Base-by-base conservation (phyloP, 805 yeast species). In the Teunomyces pallodes region DNA sequence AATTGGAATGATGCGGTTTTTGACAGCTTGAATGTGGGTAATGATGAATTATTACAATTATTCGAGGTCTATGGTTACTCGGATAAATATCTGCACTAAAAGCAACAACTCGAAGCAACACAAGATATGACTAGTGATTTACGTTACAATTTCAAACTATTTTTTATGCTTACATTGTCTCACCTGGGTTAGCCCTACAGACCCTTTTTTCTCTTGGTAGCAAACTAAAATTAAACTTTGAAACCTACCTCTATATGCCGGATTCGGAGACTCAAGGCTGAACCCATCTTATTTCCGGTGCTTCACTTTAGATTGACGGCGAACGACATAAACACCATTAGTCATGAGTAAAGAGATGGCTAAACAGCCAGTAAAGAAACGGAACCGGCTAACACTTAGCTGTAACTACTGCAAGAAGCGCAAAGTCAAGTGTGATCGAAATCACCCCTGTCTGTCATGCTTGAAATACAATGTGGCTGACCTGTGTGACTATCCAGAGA, bases 401-500 rank as follows among this genome's bases (percentile, higher is more conserved):
- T 70, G 75, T 48, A 57, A 51, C 43, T 62, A 60, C 35, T 70
- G 76, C 57, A 65, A 67, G 47, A 57, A 54, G 44, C 49, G 74
- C 29, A 70, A 70, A 50, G 70, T 70, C 38, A 68, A 65, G 45
- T 70, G 76, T 54, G 74, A 70, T 52, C 56, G 72, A 29, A 61
- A 61, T 10, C 50, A 53, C 33, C 76, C 76, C 1, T 70, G 76
- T 48, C 52, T 60, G 17, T 55, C 69, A 6, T 70, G 76, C 49
- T 45, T 59, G 5, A 58, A 54, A 33, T 61, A 63, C 45, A 62
- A 61, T 32, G 57, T 56, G 13, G 56, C 56, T 9, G 51, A 47
- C 5, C 46, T 47, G 1, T 67, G 73, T 51, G 59, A 52, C 4
- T 67, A 63, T 50, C 56, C 59, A 6, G 66, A 57, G 9, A 53